Evolutionary conservation across 768 basidiomycete genomes (phyloP), one percentile per base, ranked within the genome.

Genomic region (Rhodotorula taiwanensis): DNA sequence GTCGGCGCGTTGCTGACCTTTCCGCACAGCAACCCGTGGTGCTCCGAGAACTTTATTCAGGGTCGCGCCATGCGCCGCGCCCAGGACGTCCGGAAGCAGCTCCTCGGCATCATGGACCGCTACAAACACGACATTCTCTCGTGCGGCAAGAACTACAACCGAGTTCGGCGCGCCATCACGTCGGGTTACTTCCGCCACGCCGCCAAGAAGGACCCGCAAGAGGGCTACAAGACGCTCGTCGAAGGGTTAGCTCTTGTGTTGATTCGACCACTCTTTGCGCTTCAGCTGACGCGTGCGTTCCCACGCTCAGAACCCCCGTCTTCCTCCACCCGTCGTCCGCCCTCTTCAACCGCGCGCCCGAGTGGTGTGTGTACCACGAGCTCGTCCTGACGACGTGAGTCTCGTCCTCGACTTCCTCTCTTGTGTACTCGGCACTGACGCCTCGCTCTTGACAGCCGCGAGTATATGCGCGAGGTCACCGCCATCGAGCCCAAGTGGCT

Each of bases 401-500:
- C 23, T 33, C 21, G 16, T 25, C n/a, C 55, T 48, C 47, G 15
- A 1, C 11, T 36, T 9, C 36, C 25, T n/a, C 43, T 5, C 49
- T 21, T 11, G 45, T 16, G 25, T 5, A n/a, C 57, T 9, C 62
- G 65, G 34, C 60, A 47, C 14, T 36, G n/a, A 53, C 43, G 15
- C 58, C 70, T 67, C n/a, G 20, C 49, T 23, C 43, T 14, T 6
- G 23, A 20, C 47, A 57, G 55, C 27, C 74, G 74, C 58, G 71
- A 71, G 57, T 71, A 72, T 57, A 74, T 74, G 70, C 70, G 70
- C 61, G 70, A 71, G 53, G 90, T 98, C 48, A 94, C 91, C 1
- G 89, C 90, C 1, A 83, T 99, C 63, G 95, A 99, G 74, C 94
- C 95, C 7, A 95, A 95, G 76, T 99, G 94, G 95, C 83, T 98